Evolutionary conservation across 768 basidiomycete species (phyloP).

Genomic region (Daedalea quercina): DNA sequence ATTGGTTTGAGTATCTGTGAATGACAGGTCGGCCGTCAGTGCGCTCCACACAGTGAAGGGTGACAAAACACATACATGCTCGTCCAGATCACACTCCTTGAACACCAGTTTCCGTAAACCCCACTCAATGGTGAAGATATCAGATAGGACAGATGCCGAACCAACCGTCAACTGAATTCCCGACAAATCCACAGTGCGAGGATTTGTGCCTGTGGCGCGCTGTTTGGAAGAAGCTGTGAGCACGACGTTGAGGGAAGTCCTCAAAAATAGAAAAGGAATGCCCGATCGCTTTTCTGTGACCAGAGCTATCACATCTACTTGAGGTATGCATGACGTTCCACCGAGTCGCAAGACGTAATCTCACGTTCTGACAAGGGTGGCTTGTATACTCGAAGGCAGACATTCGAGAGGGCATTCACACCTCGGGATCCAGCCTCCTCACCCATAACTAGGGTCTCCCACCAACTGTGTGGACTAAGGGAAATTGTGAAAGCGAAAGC

Average conservation of each 20-base stretch:
- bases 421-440: too few species aligned
- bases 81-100: constrained; percentile 83
- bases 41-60: not conserved
- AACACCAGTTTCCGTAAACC: constrained; percentile 81
- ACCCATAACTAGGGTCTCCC: too few species aligned
- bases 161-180: constrained; percentile 66
- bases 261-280: too few species aligned
- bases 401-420: too few species aligned
- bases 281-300: too few species aligned
- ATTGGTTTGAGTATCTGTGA: constrained; percentile 78
- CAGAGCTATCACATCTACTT: too few species aligned
- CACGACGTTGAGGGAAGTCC: not conserved
- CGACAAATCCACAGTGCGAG: constrained; percentile 75
- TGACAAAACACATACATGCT: constrained; percentile 47
- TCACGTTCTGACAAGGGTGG: too few species aligned
- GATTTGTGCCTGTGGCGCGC: constrained; percentile 47
- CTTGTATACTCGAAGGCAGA: too few species aligned
- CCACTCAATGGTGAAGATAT: constrained; percentile 91
- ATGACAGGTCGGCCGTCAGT: constrained; percentile 5
- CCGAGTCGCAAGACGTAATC: too few species aligned
- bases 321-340: too few species aligned
- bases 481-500: too few species aligned
- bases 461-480: too few species aligned
- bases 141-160: constrained; percentile 76
- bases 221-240: constrained; percentile 18